A percentile compares a stretch with the other conserved stretches of the same genome.
Conservation (phyloP, 164 flowering plant species). For the Liriodendron chinense region DNA sequence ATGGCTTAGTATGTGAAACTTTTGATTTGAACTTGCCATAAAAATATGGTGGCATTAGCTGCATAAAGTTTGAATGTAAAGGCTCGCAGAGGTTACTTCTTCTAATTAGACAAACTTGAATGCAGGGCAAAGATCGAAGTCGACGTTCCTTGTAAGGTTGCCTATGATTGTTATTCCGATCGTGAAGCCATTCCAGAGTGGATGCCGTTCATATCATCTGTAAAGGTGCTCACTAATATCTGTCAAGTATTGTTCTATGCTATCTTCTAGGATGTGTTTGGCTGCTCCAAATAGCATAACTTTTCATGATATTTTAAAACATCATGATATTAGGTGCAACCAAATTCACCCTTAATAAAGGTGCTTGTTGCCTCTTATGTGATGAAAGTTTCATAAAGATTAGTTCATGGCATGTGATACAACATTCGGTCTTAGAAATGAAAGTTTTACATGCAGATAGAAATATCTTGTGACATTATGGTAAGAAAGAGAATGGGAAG, state of each 20-base stretch:
- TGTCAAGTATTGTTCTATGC: not conserved
- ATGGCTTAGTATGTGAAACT: too few relatives aligned
- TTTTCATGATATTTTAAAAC: too few relatives aligned
- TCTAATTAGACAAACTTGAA: conserved; percentile 6
- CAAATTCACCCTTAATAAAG: not conserved
- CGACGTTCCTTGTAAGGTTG: conserved; percentile 76
- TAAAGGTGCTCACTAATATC: conserved; percentile 46
- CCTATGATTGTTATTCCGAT: conserved; percentile 74
- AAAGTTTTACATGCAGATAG: not conserved
- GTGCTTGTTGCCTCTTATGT: not conserved
- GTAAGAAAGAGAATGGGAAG: not conserved
- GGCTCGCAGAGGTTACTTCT: not conserved
- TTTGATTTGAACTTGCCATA: not conserved
- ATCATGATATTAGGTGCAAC: too few relatives aligned
- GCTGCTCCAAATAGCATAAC: too few relatives aligned
- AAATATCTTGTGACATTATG: not conserved
- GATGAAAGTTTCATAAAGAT: not conserved
- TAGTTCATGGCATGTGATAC: not conserved
- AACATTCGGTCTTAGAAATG: not conserved
- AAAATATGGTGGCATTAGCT: not conserved
- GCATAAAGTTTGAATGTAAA: not conserved
- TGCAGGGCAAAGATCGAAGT: conserved; percentile 72
- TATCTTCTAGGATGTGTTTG: not conserved
- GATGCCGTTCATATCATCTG: conserved; percentile 98
- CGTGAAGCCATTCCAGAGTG: conserved; percentile 85